Evolutionary conservation across 2,329 filamentous ascomycete species (phyloP), one percentile per base, ranked within the genome.

Genomic region (Sarocladiaceae sp.): DNA sequence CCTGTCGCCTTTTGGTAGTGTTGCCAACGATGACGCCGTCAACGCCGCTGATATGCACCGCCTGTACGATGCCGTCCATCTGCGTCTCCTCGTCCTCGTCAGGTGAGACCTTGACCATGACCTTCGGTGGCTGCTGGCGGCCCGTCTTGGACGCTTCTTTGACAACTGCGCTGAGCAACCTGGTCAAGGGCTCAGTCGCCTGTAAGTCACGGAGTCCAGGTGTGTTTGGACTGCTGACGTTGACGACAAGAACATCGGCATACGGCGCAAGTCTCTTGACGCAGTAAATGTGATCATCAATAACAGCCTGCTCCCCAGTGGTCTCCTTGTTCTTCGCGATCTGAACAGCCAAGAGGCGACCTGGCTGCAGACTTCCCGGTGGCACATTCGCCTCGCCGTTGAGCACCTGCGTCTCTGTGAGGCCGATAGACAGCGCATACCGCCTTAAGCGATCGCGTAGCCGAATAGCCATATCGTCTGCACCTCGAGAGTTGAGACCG

Each of bases 81-180:
- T 98, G 89, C 45, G 81, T 72, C 43, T 89, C 82, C 16, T 84
- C 80, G 60, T 96, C 88, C 66, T 97, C 93, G 55, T 98, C 93
- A 0, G 93, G 93, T 47, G 88, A 95, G 16, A 98, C 91, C 70
- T 98, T 98, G 56, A 98, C 93, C 88, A 98, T 95, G 47, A 98
- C 88, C 50, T 58, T 60, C 43, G 65, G 65, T 57, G 83, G 86
- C 1, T 74, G 78, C 60, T 79, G 84, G 52, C 90, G 75, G 21
- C 85, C 73, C 11, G 84, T 76, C 50, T 72, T 70, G 53, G 77
- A 70, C 1, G 89, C 89, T 45, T 91, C 86, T 13, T 79, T 72
- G 2, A 97, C 91, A 0, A 97, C 91, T 1, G 87, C 86, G 9
- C 74, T 78, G 32, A 98, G 69, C 37, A 98, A 83, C 33, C 78